Evolutionary conservation across 768 basidiomycete species (phyloP).

Genomic region (Pulveroboletus sp.): DNA sequence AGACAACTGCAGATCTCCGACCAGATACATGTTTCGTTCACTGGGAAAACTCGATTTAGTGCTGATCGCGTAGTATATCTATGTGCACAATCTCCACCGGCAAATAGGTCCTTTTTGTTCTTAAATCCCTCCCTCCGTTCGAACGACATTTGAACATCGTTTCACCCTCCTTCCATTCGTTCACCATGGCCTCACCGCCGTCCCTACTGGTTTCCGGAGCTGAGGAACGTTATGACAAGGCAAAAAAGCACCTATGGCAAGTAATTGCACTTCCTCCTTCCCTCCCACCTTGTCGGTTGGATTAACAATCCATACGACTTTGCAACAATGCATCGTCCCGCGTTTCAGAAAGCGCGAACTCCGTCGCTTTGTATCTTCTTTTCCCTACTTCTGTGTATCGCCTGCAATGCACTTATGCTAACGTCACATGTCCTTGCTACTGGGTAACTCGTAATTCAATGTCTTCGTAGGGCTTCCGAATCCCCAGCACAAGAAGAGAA

Average conservation of each 20-base stretch:
- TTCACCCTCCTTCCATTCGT: conserved; percentile 13
- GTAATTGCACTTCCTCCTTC: conserved; percentile 10
- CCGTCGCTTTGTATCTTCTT: conserved; percentile 11
- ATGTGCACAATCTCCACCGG: conserved; percentile 36
- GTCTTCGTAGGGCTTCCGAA: conserved; percentile 28
- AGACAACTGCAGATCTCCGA: conserved; percentile 36
- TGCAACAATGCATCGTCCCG: conserved; percentile 10
- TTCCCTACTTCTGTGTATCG: conserved; percentile 21
- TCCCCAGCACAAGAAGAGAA: conserved; percentile 23
- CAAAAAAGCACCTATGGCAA: conserved; percentile 34
- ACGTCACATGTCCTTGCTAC: conserved; percentile 29
- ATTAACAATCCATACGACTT: conserved; percentile 9
- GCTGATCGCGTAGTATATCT: conserved; percentile 39
- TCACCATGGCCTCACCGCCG: conserved; percentile 23
- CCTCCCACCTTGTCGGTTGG: conserved; percentile 2
- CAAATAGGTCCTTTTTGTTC: conserved; percentile 22
- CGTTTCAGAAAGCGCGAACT: conserved; percentile 11
- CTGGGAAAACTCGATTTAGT: conserved; percentile 35
- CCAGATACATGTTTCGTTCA: conserved; percentile 33
- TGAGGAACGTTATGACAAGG: conserved; percentile 34
- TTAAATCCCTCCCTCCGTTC: conserved; percentile 28
- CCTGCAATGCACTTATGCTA: conserved; percentile 21
- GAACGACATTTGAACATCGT: conserved; percentile 23
- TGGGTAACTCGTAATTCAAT: conserved; percentile 17
- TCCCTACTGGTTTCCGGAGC: conserved; percentile 15